phyloP scores from a whole-genome alignment of 1,139 yeast species.

The Yamadazyma oceani region DNA sequence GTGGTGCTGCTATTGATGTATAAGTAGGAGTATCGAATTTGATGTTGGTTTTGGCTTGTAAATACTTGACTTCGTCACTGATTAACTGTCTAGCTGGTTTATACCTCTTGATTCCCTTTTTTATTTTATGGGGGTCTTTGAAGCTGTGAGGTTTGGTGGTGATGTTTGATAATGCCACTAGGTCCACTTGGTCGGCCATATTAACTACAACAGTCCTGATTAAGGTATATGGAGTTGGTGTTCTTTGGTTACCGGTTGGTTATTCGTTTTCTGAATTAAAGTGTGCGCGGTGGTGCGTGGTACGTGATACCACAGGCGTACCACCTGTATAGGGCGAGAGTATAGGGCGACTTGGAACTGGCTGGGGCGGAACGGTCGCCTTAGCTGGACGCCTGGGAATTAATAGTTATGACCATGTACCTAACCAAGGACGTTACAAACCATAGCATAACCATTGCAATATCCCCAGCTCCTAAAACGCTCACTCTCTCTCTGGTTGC shows the following conservation, averaged over 20 bases:
- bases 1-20: conserved; percentile 77
- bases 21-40: conserved; percentile 56
- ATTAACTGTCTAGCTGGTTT: conserved; percentile 76
- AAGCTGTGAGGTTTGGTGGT: conserved; percentile 49
- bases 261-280: background rate
- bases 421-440: too few species aligned
- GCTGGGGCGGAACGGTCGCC: too few species aligned
- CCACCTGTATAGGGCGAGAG: too few species aligned
- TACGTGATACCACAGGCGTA: too few species aligned
- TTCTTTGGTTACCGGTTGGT: background rate
- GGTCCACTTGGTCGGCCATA: conserved; percentile 16
- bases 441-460: too few species aligned
- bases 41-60: conserved; percentile 41
- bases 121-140: conserved; percentile 49
- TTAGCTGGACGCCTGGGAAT: too few species aligned
- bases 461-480: too few species aligned
- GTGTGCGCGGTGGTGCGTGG: conserved; percentile 1
- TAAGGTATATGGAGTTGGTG: too few species aligned
- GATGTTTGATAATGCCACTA: conserved; percentile 40
- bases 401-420: too few species aligned
- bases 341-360: too few species aligned
- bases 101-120: conserved; percentile 58
- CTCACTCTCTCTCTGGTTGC: too few species aligned
- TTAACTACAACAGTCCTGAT: background rate
- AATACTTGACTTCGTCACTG: conserved; percentile 72